phyloP scores from a whole-genome alignment of 129 eudicot species.

The Sambucus nigra region DNA sequence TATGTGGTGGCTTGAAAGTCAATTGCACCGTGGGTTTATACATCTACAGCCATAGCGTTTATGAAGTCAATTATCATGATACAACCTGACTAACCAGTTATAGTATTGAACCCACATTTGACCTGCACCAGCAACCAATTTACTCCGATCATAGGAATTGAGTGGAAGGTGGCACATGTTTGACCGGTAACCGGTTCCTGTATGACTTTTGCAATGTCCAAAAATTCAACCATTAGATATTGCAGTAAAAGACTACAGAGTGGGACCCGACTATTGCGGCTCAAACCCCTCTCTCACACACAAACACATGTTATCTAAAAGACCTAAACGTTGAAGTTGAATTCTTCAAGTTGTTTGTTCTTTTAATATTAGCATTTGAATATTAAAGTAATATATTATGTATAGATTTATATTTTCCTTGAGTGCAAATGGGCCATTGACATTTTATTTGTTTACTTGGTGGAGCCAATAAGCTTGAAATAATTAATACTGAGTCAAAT shows the following conservation, averaged over 20 bases:
- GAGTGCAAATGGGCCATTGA: slow-evolving; percentile 61
- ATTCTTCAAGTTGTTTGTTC: slow-evolving; percentile 47
- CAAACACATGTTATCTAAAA: slow-evolving; percentile 32
- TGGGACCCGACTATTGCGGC: slow-evolving; percentile 34
- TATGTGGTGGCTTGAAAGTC: background rate
- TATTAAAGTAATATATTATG: slow-evolving; percentile 8
- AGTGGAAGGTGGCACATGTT: slow-evolving; percentile 10
- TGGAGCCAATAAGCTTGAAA: slow-evolving; percentile 38
- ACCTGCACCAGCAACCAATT: background rate
- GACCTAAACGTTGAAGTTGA: slow-evolving; percentile 96
- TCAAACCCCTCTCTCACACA: slow-evolving; percentile 13
- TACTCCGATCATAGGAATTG: slow-evolving; percentile 11
- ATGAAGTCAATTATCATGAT: background rate
- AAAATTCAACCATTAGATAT: slow-evolving; percentile 14
- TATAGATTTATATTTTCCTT: slow-evolving; percentile 11
- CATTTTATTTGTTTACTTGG: slow-evolving; percentile 34
- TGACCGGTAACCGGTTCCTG: slow-evolving; percentile 20
- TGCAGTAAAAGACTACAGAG: background rate
- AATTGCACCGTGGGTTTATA: background rate
- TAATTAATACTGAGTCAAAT: slow-evolving; percentile 57
- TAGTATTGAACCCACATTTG: slow-evolving; percentile 9
- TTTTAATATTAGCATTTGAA: slow-evolving; percentile 6
- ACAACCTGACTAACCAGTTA: slow-evolving; percentile 5
- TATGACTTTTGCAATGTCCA: slow-evolving; percentile 19
- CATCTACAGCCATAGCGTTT: background rate